These are phyloP conservation scores for Apiospora marii DNA, from an alignment of 2,329 filamentous ascomycete species.

Conservation along the genomic window DNA sequence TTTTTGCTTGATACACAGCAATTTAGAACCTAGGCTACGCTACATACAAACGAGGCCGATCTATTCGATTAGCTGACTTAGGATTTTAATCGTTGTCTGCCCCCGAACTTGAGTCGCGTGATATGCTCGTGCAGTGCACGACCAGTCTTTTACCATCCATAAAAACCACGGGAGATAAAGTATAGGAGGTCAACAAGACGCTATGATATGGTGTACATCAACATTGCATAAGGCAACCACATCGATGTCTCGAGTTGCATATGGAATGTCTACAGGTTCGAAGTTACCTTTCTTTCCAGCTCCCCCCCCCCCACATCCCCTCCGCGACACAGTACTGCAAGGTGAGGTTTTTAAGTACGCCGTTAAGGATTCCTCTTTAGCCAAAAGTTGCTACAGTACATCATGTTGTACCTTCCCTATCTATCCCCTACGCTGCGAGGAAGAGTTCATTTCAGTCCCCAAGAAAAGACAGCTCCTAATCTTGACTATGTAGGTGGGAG, in stretches of 20 bases:
- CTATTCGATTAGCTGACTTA: constrained; percentile 18
- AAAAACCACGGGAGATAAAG: neutral
- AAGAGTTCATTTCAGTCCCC: neutral
- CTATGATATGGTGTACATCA: neutral
- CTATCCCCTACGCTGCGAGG: neutral
- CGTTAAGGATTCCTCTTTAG: neutral
- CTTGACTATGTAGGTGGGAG: neutral
- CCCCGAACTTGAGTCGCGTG: neutral
- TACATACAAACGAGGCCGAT: constrained; percentile 23
- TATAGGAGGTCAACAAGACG: neutral
- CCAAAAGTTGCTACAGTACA: neutral
- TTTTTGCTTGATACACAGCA: constrained; percentile 23
- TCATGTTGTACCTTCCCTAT: neutral
- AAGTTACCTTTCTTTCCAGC: neutral
- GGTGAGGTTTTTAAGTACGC: neutral
- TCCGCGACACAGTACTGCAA: neutral
- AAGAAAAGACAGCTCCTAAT: neutral
- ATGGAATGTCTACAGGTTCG: neutral
- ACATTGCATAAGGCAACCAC: neutral
- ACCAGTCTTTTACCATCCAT: neutral
- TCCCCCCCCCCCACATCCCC: neutral
- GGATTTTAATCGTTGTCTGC: constrained; percentile 1
- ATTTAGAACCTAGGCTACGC: constrained; percentile 21
- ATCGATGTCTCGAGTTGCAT: neutral
- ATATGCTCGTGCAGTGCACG: neutral